Percentiles rank a stretch among this genome's conserved stretches.
These are phyloP conservation scores for Tuctoria greenei DNA, from an alignment of 176 grass and related monocot species.

Conservation along the genomic window DNA sequence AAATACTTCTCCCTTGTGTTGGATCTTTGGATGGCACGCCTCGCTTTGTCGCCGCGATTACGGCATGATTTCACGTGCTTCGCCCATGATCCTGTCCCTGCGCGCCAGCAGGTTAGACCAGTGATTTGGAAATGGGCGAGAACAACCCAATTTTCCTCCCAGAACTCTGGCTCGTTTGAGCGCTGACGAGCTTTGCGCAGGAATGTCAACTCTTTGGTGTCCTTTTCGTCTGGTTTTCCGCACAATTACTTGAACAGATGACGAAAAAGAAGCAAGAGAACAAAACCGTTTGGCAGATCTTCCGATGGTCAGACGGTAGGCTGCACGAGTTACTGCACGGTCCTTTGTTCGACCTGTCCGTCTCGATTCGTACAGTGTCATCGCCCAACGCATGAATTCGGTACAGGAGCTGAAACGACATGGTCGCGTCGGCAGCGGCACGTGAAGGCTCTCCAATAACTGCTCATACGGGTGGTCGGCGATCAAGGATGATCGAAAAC, in stretches of 20 bases:
- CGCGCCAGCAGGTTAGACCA: neutral
- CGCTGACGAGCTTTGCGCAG: neutral
- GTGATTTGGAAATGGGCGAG: neutral
- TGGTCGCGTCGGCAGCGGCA: neutral
- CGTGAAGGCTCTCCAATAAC: constrained; percentile 24
- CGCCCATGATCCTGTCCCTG: neutral
- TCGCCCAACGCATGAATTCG: neutral
- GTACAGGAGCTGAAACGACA: neutral
- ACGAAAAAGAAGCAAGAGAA: neutral
- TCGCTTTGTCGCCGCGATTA: neutral
- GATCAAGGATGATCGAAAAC: neutral
- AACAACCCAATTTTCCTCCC: neutral
- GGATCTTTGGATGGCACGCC: neutral
- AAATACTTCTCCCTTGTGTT: too few relatives aligned
- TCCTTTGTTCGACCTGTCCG: constrained; percentile 7
- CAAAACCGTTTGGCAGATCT: neutral
- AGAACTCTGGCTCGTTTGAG: neutral
- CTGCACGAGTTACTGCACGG: neutral
- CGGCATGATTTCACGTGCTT: constrained; percentile 20
- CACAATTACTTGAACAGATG: neutral
- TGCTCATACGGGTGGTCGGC: neutral
- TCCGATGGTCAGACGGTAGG: neutral
- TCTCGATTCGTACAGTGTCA: neutral
- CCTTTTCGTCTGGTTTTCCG: neutral
- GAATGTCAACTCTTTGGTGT: neutral